Conservation (phyloP, 805 yeast species). For the Candida krabiensis region DNA sequence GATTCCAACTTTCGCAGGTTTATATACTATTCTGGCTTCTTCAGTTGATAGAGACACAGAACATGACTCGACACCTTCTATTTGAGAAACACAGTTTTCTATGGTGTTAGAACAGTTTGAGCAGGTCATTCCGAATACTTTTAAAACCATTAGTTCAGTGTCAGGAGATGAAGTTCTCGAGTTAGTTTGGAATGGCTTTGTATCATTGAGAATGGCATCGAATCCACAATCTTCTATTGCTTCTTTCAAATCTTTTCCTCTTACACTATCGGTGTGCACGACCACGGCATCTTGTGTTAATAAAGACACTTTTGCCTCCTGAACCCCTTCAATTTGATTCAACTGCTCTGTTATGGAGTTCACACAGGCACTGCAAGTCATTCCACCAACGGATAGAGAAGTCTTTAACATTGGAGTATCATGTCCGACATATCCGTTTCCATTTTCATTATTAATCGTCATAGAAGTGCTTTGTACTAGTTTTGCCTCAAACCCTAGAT, state of each 20-base stretch:
- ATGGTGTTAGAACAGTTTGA: conserved; percentile 53
- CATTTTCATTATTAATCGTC: not conserved
- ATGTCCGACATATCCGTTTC: conserved; percentile 8
- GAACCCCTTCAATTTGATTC: conserved; percentile 49
- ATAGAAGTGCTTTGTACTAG: conserved; percentile 10
- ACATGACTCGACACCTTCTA: conserved; percentile 50
- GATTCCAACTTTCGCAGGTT: conserved; percentile 54
- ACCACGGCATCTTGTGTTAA: conserved; percentile 70
- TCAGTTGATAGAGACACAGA: conserved; percentile 54
- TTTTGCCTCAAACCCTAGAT: conserved; percentile 62
- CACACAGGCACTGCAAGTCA: conserved; percentile 87
- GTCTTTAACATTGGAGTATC: conserved; percentile 6
- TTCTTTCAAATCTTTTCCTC: conserved; percentile 40
- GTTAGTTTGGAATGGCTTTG: conserved; percentile 20
- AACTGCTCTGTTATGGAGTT: conserved; percentile 60
- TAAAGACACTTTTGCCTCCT: conserved; percentile 59
- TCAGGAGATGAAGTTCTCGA: conserved; percentile 6
- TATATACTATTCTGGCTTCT: conserved; percentile 53
- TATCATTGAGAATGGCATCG: conserved; percentile 44
- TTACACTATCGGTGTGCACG: conserved; percentile 38
- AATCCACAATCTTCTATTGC: conserved; percentile 63
- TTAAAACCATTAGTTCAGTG: conserved; percentile 28
- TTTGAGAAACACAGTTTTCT: conserved; percentile 42
- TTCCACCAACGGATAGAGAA: conserved; percentile 49
- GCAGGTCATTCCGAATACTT: conserved; percentile 62